A percentile compares a stretch with the other conserved stretches of the same genome.
Conservation (phyloP, 2,329 filamentous ascomycete genomes). For the Pezicula radicicola region DNA sequence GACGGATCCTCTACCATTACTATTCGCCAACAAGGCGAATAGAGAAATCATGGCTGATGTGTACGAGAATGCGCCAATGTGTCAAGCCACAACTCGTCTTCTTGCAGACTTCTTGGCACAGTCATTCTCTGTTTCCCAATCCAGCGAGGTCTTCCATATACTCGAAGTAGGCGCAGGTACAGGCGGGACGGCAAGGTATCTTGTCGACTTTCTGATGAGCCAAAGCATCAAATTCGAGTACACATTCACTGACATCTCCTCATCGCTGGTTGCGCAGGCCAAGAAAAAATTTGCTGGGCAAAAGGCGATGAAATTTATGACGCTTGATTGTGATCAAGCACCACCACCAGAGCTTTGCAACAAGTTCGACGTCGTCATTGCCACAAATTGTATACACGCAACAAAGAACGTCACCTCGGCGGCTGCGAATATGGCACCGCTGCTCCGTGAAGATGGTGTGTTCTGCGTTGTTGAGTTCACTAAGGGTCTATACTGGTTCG, state of each 20-base stretch:
- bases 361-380: slow-evolving; percentile 10
- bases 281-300: slow-evolving; percentile 17
- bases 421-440: slow-evolving; percentile 4
- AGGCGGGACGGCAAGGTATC: slow-evolving; percentile 35
- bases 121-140: not conserved
- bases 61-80: slow-evolving; percentile 20
- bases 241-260: slow-evolving; percentile 40
- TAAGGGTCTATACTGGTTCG: slow-evolving; percentile 12
- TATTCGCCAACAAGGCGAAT: slow-evolving; percentile 18
- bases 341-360: slow-evolving; percentile 6
- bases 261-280: slow-evolving; percentile 22
- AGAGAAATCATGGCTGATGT: slow-evolving; percentile 18
- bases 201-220: slow-evolving; percentile 26
- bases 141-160: slow-evolving; percentile 26
- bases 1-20: slow-evolving; percentile 16
- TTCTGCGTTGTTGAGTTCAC: slow-evolving; percentile 15
- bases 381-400: slow-evolving; percentile 18
- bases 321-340: slow-evolving; percentile 9
- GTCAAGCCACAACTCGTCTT: not conserved
- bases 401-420: slow-evolving; percentile 5
- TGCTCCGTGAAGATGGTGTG: slow-evolving; percentile 11
- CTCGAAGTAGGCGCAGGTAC: slow-evolving; percentile 43
- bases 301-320: slow-evolving; percentile 13
- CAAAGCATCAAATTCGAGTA: slow-evolving; percentile 30
- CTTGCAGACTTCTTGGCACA: slow-evolving; percentile 10